These are phyloP conservation scores for Fusarium sp. DNA, from an alignment of 2,329 filamentous ascomycete genomes.

Conservation along the genomic window DNA sequence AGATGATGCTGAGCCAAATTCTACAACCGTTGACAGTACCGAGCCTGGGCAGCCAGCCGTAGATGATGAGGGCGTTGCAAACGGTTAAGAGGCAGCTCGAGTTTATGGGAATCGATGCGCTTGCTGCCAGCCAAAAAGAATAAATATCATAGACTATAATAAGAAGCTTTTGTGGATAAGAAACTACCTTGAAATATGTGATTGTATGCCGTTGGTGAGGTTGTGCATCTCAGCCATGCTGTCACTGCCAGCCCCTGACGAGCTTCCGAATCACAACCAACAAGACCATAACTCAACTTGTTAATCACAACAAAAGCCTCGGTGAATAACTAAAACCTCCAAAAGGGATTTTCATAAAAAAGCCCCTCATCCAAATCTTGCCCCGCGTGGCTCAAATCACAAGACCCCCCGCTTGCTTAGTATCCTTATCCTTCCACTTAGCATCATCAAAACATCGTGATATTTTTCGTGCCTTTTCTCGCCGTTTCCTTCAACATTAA, in stretches of 20 bases:
- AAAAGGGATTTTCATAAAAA: not conserved
- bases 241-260: slow-evolving; percentile 23
- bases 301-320: not conserved
- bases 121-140: not conserved
- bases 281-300: not conserved
- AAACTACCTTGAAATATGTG: not conserved
- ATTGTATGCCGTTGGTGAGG: not conserved
- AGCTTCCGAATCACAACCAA: slow-evolving; percentile 1
- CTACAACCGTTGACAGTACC: not conserved
- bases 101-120: not conserved
- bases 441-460: not conserved
- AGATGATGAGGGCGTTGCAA: slow-evolving; percentile 9
- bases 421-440: not conserved
- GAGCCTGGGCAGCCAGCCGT: not conserved
- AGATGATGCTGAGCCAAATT: not conserved
- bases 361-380: not conserved
- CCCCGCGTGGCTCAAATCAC: not conserved
- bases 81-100: not conserved
- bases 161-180: not conserved
- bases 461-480: not conserved
- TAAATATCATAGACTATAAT: not conserved
- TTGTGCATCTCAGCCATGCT: not conserved
- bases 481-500: not conserved
- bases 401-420: not conserved
- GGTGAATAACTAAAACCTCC: not conserved